phyloP scores from a whole-genome alignment of 495 filamentous ascomycete species.

The Niebla homalea region DNA sequence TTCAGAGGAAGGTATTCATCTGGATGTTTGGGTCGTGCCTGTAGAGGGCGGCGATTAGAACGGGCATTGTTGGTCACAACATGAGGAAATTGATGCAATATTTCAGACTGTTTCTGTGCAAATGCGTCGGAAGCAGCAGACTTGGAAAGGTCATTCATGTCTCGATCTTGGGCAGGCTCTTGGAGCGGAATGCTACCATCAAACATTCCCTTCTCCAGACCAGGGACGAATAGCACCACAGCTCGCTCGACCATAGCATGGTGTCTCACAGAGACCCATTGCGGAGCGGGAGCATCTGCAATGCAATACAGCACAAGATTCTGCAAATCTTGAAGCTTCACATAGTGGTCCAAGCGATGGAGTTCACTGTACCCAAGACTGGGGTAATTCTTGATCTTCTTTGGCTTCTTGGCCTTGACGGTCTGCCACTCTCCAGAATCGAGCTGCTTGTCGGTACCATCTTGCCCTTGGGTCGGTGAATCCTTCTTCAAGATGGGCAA shows the following conservation, averaged over 20 bases:
- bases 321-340: conserved; percentile 70
- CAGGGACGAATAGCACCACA: conserved; percentile 88
- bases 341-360: conserved; percentile 52
- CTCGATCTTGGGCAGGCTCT: conserved; percentile 20
- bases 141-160: conserved; percentile 10
- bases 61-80: conserved; percentile 11
- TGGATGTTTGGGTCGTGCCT: conserved; percentile 23
- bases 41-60: neutral
- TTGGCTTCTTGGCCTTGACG: conserved; percentile 29
- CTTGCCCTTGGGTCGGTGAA: neutral
- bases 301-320: conserved; percentile 76
- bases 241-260: conserved; percentile 66
- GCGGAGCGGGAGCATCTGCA: conserved; percentile 63
- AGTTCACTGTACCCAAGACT: conserved; percentile 54
- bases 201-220: conserved; percentile 82
- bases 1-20: conserved; percentile 61
- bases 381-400: conserved; percentile 64
- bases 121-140: neutral
- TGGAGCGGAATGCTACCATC: conserved; percentile 47
- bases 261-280: conserved; percentile 75
- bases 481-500: too few species aligned
- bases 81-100: neutral
- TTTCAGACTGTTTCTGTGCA: too few species aligned
- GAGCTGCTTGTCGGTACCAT: neutral
- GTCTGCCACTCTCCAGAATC: conserved; percentile 13